These are phyloP conservation scores for Lepiota venenata DNA, from an alignment of 768 basidiomycete genomes.

Conservation along the genomic window DNA sequence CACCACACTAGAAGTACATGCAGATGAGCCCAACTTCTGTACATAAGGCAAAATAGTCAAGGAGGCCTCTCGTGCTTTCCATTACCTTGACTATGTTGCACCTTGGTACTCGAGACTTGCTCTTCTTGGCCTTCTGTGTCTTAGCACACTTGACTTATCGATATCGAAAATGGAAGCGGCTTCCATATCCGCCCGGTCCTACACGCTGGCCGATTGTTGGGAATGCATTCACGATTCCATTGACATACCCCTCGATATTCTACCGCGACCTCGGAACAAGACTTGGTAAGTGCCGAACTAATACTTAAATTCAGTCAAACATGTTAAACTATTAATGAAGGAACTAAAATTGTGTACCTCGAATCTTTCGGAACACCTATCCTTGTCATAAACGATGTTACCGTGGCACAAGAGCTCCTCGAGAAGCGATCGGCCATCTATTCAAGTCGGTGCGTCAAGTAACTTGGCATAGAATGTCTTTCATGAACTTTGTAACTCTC, in stretches of 20 bases:
- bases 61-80: too few relatives aligned
- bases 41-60: too few relatives aligned
- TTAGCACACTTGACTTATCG: neutral
- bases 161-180: neutral
- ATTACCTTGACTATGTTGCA: neutral
- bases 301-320: too few relatives aligned
- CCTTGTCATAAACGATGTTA: conserved; percentile 8
- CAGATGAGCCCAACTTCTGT: too few relatives aligned
- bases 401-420: conserved; percentile 8
- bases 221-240: conserved; percentile 8
- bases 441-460: neutral
- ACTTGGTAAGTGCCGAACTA: neutral
- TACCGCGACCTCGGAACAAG: neutral
- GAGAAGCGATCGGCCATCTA: conserved; percentile 13
- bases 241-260: neutral
- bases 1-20: too few relatives aligned
- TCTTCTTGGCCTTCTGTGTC: neutral
- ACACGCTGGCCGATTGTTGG: conserved; percentile 10
- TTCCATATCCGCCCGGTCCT: conserved; percentile 4
- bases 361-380: neutral
- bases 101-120: neutral
- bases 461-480: neutral
- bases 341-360: conserved; percentile 9
- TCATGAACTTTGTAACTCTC: neutral
- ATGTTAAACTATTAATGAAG: neutral